These are phyloP conservation scores for Kwoniella sp. DNA, from an alignment of 768 basidiomycete species.

Conservation along the genomic window DNA sequence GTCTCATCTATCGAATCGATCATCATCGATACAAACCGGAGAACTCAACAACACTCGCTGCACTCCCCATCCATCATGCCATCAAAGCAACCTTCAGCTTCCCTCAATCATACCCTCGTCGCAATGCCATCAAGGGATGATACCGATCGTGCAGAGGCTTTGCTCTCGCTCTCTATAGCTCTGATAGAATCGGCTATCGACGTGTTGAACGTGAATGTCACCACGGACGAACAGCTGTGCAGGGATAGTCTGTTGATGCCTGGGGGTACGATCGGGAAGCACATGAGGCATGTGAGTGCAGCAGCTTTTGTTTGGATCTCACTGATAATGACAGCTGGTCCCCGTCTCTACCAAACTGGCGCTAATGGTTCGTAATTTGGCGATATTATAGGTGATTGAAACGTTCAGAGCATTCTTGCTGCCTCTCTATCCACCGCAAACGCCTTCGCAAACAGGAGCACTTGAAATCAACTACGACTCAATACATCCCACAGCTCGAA, in stretches of 20 bases:
- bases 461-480: conserved; percentile 46
- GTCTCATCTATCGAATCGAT: no score
- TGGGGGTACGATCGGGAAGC: conserved; percentile 48
- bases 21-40: no score
- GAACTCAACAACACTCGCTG: no score
- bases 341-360: no score
- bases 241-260: conserved; percentile 42
- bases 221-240: conserved; percentile 32
- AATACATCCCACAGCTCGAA: conserved; percentile 29
- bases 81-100: conserved; percentile 7
- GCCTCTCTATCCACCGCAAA: conserved; percentile 15
- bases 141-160: conserved; percentile 38
- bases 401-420: conserved; percentile 41
- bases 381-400: conserved; percentile 41
- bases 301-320: background rate
- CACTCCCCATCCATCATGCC: conserved; percentile 8
- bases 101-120: conserved; percentile 34
- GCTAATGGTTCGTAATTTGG: no score
- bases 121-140: conserved; percentile 23
- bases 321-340: no score
- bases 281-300: conserved; percentile 46
- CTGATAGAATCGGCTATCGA: conserved; percentile 44
- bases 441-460: background rate
- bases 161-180: conserved; percentile 39
- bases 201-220: conserved; percentile 30